Percentiles rank a stretch among this genome's conserved stretches.
These are phyloP conservation scores for Melanopsichium pennsylvanicum DNA, from an alignment of 1,284 basidiomycete species.

Conservation along the genomic window DNA sequence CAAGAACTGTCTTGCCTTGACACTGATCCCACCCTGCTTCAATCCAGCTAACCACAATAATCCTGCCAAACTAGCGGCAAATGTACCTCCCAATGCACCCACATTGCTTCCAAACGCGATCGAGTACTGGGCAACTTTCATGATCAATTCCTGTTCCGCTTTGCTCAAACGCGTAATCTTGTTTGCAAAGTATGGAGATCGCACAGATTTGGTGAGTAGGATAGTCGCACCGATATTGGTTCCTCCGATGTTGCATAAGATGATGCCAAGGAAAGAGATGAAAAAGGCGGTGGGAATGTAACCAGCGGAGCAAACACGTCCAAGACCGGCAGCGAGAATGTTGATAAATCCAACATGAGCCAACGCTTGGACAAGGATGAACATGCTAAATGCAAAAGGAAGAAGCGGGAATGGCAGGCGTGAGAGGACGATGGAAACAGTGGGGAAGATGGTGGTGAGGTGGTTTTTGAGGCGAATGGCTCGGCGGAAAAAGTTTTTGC, in stretches of 20 bases:
- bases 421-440: constrained; percentile 75
- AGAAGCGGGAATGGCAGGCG: constrained; percentile 81
- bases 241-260: constrained; percentile 86
- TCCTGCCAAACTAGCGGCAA: constrained; percentile 88
- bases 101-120: constrained; percentile 87
- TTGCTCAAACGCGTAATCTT: constrained; percentile 7
- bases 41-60: constrained; percentile 85
- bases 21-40: constrained; percentile 77
- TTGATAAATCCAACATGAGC: constrained; percentile 88
- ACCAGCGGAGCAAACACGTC: constrained; percentile 67
- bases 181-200: constrained; percentile 58
- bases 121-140: constrained; percentile 69
- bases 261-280: constrained; percentile 71
- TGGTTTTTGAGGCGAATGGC: constrained; percentile 2
- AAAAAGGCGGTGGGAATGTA: constrained; percentile 68
- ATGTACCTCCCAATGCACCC: constrained; percentile 89
- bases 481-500: constrained; percentile 24
- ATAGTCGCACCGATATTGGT: constrained; percentile 98
- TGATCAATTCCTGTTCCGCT: constrained; percentile 52
- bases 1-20: constrained; percentile 77
- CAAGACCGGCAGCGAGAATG: constrained; percentile 79
- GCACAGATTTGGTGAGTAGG: constrained; percentile 76
- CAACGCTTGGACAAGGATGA: constrained; percentile 89
- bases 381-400: constrained; percentile 93
- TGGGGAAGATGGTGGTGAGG: constrained; percentile 73